A percentile compares a stretch with the other conserved stretches of the same genome.
phyloP scores from a whole-genome alignment of 352 stramenopile species.

The Phytophthora brassicae region DNA sequence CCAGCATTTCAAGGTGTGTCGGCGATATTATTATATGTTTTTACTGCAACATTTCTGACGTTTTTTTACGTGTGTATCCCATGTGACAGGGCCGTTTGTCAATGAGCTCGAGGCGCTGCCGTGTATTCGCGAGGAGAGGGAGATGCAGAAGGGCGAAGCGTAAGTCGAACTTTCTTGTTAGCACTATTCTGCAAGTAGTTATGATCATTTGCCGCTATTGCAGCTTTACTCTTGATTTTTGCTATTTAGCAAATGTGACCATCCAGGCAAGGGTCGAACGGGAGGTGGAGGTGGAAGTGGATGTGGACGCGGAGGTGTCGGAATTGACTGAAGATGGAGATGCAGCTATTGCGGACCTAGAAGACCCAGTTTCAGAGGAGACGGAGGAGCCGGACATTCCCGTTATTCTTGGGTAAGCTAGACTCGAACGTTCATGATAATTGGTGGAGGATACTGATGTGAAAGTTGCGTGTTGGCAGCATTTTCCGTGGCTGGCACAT shows the following conservation, averaged over 20 bases:
- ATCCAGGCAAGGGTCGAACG: slow-evolving; percentile 35
- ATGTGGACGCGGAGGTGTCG: slow-evolving; percentile 17
- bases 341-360: slow-evolving; percentile 6
- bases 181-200: neutral
- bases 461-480: slow-evolving; percentile 22
- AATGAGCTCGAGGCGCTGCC: slow-evolving; percentile 25
- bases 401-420: slow-evolving; percentile 56
- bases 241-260: slow-evolving; percentile 63
- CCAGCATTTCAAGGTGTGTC: slow-evolving; percentile 39
- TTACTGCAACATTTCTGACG: slow-evolving; percentile 3
- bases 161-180: slow-evolving; percentile 23
- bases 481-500: slow-evolving; percentile 81
- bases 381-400: slow-evolving; percentile 27
- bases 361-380: slow-evolving; percentile 17
- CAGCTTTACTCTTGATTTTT: slow-evolving; percentile 65
- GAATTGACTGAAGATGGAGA: slow-evolving; percentile 12
- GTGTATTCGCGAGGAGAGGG: slow-evolving; percentile 49
- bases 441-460: neutral
- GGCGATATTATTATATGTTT: neutral
- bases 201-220: slow-evolving; percentile 2
- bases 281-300: slow-evolving; percentile 28
- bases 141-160: slow-evolving; percentile 46
- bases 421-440: neutral
- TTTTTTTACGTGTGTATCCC: neutral
- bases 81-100: slow-evolving; percentile 42